Evolutionary conservation across 176 grass and related monocot genomes (phyloP), one percentile per base, ranked within the genome.

Genomic region (Phoenix dactylifera): DNA sequence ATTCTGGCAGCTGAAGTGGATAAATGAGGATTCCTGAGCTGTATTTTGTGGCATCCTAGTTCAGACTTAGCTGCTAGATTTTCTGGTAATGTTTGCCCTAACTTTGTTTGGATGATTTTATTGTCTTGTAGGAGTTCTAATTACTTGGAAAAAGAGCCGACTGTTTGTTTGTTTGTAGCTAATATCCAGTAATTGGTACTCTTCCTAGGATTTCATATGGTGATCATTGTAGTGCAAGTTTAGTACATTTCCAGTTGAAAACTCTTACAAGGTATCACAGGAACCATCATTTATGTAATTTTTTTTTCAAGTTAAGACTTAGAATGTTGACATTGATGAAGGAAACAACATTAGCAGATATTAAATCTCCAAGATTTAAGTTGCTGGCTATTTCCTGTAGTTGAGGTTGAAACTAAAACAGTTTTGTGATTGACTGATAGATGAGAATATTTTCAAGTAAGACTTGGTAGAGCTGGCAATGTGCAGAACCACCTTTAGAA

Each of bases 1-100:
- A 74, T 14, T 66, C n/a, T 87, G 84, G 84, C 84, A 82, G 84
- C 75, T 87, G 62, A 75, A 66, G 66, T 78, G 62, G 77, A 28
- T 68, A 68, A 73, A 62, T 78, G 80, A 79, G 66, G 79, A 82
- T 82, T 64, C 79, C 57, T 75, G 75, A 82, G 75, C 79, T 79
- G 62, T 79, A 74, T 58, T 20, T 86, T 82, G 79, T 78, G 78
- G 79, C 79, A 87, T 63, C 66, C 78, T 63, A 48, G 23, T 77
- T 77, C 74, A 70, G 54, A 70, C 69, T 77, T 86, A 86, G 83
- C 77, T 77, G 65, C 70, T 71, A 75, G 74, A 70, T 78, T 74
- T 75, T 44, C 72, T 63, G 79, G 84, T 87, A 82, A 87, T 78
- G 75, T 64, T 75, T 86, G 70, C 70, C 74, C 74, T 66, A 60